Evolutionary conservation across 2,329 filamentous ascomycete genomes (phyloP).

Genomic region (Pestalotiopsis sp.): DNA sequence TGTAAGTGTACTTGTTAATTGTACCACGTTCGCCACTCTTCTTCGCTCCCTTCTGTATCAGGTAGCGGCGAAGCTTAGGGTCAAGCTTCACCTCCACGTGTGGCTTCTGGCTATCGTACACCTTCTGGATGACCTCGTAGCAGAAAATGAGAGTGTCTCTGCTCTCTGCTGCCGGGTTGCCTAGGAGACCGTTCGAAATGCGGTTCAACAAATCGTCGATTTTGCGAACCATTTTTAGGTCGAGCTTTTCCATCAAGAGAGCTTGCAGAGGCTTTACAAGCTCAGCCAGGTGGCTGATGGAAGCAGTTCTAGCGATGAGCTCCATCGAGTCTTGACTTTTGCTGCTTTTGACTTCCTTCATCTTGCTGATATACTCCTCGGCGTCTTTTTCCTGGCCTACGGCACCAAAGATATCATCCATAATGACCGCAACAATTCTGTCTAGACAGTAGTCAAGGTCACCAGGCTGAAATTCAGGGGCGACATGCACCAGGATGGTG

Average conservation of each 20-base stretch:
- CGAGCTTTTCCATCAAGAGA: slow-evolving; percentile 81
- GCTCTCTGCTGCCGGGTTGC: slow-evolving; percentile 77
- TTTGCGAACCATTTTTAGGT: slow-evolving; percentile 81
- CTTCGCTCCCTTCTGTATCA: slow-evolving; percentile 79
- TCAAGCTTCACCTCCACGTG: slow-evolving; percentile 58
- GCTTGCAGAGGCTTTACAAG: slow-evolving; percentile 79
- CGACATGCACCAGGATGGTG: slow-evolving; percentile 78
- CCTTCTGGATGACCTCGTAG: slow-evolving; percentile 89
- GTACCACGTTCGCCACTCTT: slow-evolving; percentile 72
- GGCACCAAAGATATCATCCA: slow-evolving; percentile 96
- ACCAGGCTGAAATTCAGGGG: slow-evolving; percentile 75
- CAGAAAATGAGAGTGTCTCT: slow-evolving; percentile 90
- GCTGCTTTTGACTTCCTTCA: slow-evolving; percentile 97
- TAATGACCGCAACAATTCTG: slow-evolving; percentile 79
- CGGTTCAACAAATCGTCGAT: slow-evolving; percentile 86
- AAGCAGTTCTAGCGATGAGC: slow-evolving; percentile 80
- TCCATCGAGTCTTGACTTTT: slow-evolving; percentile 99
- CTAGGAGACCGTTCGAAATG: slow-evolving; percentile 79
- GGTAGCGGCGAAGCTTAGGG: slow-evolving; percentile 69
- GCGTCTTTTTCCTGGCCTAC: slow-evolving; percentile 96
- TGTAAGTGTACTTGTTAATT: slow-evolving; percentile 81
- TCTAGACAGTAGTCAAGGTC: slow-evolving; percentile 87
- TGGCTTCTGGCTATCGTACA: slow-evolving; percentile 67
- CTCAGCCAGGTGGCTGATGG: slow-evolving; percentile 71
- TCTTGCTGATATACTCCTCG: slow-evolving; percentile 90